Percentiles rank a stretch among this genome's conserved stretches.
Conservation (phyloP, 441 rosid genomes). For the Euphorbia schlechtendalii region DNA sequence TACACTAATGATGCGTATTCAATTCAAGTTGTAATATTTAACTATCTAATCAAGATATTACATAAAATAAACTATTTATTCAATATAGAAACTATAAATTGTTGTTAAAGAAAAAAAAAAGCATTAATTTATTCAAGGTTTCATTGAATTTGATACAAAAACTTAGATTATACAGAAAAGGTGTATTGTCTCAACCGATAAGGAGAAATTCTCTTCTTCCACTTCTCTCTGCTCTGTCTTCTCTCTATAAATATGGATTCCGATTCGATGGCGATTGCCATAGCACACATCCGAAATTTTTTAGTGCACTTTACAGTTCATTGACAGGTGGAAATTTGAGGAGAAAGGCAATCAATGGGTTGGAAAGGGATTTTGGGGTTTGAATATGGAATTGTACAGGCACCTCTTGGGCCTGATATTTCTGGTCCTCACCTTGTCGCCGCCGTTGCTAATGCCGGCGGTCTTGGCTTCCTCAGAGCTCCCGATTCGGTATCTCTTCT, state of each 20-base stretch:
- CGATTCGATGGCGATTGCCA: neutral
- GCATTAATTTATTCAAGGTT: no score
- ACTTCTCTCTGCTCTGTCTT: neutral
- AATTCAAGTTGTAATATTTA: no score
- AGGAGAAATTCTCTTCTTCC: slow-evolving; percentile 4
- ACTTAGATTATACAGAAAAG: no score
- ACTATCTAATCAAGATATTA: no score
- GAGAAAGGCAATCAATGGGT: slow-evolving; percentile 43
- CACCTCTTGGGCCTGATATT: slow-evolving; percentile 82
- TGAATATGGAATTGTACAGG: slow-evolving; percentile 70
- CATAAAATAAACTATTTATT: no score
- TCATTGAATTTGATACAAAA: no score
- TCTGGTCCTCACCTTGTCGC: slow-evolving; percentile 87
- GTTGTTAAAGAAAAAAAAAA: no score
- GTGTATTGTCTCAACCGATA: neutral
- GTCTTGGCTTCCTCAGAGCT: slow-evolving; percentile 70
- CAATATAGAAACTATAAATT: no score
- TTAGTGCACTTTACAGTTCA: neutral
- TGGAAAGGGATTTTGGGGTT: slow-evolving; percentile 81
- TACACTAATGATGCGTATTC: no score
- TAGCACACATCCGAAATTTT: neutral
- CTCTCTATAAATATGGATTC: neutral
- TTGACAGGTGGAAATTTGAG: neutral
- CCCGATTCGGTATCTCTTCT: slow-evolving; percentile 61
- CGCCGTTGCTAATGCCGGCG: slow-evolving; percentile 84